Evolutionary conservation across 805 yeast species (phyloP).

Genomic region (Millerozyma miso): DNA sequence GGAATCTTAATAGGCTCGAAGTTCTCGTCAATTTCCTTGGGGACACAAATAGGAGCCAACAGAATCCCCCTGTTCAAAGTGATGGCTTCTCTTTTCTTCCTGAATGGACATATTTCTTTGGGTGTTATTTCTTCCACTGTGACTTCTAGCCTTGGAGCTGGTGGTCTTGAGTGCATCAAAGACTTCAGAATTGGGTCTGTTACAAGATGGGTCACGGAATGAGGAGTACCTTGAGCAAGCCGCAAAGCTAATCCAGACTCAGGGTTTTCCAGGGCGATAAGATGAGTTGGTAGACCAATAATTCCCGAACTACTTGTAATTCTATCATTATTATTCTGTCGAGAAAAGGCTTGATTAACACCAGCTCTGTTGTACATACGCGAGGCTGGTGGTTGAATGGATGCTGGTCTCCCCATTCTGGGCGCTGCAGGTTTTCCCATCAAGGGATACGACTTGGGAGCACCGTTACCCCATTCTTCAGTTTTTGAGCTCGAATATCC

Average conservation of each 20-base stretch:
- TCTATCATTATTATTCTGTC: slow-evolving; percentile 17
- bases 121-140: slow-evolving; percentile 25
- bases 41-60: slow-evolving; percentile 26
- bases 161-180: slow-evolving; percentile 23
- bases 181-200: slow-evolving; percentile 8
- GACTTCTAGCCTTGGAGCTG: slow-evolving; percentile 35
- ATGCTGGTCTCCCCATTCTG: slow-evolving; percentile 43
- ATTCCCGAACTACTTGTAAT: slow-evolving; percentile 15
- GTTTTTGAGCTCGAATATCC: neutral
- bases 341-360: slow-evolving; percentile 13
- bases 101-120: neutral
- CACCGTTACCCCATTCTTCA: neutral
- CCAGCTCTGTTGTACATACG: slow-evolving; percentile 27
- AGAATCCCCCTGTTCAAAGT: slow-evolving; percentile 19
- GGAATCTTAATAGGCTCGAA: slow-evolving; percentile 31
- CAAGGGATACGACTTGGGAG: slow-evolving; percentile 17
- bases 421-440: slow-evolving; percentile 34
- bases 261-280: slow-evolving; percentile 13
- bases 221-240: slow-evolving; percentile 14
- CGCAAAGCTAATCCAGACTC: slow-evolving; percentile 14
- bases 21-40: slow-evolving; percentile 30
- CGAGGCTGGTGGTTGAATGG: slow-evolving; percentile 42
- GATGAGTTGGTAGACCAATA: slow-evolving; percentile 18
- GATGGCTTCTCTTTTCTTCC: slow-evolving; percentile 19
- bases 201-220: slow-evolving; percentile 2